Percentiles rank a stretch among this genome's conserved stretches.
phyloP scores from a whole-genome alignment of 2,329 filamentous ascomycete genomes.

The Alternaria ventricosa region DNA sequence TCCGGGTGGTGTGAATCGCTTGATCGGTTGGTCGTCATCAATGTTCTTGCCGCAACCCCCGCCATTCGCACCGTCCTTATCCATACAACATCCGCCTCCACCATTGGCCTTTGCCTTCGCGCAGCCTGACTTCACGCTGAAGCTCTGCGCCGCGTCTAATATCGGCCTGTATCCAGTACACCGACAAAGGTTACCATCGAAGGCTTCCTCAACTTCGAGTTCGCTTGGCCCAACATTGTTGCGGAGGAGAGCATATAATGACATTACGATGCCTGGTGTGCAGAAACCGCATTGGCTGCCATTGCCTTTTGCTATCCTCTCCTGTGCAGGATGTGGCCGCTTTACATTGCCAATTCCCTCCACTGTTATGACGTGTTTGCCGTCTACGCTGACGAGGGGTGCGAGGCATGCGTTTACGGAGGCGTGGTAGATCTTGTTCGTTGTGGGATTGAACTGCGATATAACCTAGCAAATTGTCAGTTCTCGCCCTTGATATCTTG shows the following conservation, averaged over 20 bases:
- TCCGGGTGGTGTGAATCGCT: slow-evolving; percentile 80
- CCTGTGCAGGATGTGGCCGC: slow-evolving; percentile 85
- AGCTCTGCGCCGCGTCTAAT: slow-evolving; percentile 90
- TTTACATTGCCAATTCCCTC: slow-evolving; percentile 93
- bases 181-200: slow-evolving; percentile 93
- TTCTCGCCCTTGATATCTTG: background rate
- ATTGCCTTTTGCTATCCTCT: slow-evolving; percentile 88
- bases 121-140: slow-evolving; percentile 67
- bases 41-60: slow-evolving; percentile 54
- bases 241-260: slow-evolving; percentile 87
- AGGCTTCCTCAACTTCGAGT: slow-evolving; percentile 90
- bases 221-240: slow-evolving; percentile 81
- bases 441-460: slow-evolving; percentile 91
- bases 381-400: slow-evolving; percentile 89
- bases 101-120: slow-evolving; percentile 64
- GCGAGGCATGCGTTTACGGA: slow-evolving; percentile 96
- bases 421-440: slow-evolving; percentile 91
- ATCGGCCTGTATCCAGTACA: slow-evolving; percentile 97
- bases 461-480: slow-evolving; percentile 63
- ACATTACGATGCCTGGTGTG: slow-evolving; percentile 97
- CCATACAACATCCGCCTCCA: slow-evolving; percentile 75
- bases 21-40: slow-evolving; percentile 54
- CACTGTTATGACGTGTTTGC: slow-evolving; percentile 97
- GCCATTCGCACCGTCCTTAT: slow-evolving; percentile 53
- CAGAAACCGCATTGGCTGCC: slow-evolving; percentile 97